Evolutionary conservation across 2,329 filamentous ascomycete species (phyloP).

Genomic region (Ceratocystis alfenasii): DNA sequence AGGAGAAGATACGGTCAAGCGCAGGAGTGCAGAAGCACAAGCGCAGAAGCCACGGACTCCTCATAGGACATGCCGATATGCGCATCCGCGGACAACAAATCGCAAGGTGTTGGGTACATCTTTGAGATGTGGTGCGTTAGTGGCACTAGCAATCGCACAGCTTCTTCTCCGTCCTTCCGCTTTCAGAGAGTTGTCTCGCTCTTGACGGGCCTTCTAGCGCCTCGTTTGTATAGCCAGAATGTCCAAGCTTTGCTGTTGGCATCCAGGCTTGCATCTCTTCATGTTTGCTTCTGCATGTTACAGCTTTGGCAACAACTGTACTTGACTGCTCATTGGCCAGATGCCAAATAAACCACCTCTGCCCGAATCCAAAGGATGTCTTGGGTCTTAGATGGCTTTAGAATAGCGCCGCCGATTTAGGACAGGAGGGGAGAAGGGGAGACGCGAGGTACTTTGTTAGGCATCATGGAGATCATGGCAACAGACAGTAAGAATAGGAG

Average conservation of each 20-base stretch:
- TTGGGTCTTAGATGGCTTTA: neutral
- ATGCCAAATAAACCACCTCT: neutral
- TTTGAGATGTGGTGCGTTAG: neutral
- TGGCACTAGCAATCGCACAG: neutral
- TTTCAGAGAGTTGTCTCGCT: neutral
- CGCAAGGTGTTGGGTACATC: neutral
- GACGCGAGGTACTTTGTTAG: neutral
- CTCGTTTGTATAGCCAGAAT: neutral
- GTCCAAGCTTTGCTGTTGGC: neutral
- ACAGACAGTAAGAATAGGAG: neutral
- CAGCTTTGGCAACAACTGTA: neutral
- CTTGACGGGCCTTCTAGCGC: neutral
- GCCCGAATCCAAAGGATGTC: neutral
- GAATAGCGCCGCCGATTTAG: neutral
- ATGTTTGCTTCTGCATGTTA: neutral
- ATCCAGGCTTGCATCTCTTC: neutral
- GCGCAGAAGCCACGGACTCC: too few species aligned
- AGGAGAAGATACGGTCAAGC: neutral
- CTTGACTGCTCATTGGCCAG: neutral
- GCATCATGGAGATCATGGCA: neutral
- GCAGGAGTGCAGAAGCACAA: neutral
- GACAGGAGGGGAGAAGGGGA: neutral
- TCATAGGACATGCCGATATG: neutral
- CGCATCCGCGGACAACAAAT: neutral
- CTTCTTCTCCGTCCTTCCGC: neutral